phyloP scores from a whole-genome alignment of 78 protist species.

The Polysphondylium violaceum region DNA sequence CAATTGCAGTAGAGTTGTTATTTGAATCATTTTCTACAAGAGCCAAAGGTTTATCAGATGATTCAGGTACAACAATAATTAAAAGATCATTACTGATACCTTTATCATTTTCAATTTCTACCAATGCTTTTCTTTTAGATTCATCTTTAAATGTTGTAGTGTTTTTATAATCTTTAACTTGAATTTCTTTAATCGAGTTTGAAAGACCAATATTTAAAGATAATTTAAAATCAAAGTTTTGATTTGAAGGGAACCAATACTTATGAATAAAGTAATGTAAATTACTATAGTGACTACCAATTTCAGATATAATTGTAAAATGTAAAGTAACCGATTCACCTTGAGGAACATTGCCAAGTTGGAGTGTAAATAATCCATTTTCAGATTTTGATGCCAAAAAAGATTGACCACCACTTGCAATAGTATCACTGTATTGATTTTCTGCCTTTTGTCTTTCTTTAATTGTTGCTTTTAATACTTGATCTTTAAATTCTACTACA shows the following conservation, averaged over 20 bases:
- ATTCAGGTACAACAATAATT: not conserved
- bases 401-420: conserved; percentile 66
- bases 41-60: not conserved
- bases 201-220: not conserved
- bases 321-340: conserved; percentile 4
- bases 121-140: not conserved
- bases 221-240: not conserved
- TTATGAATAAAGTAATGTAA: conserved; percentile 30
- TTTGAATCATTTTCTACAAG: not conserved
- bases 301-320: conserved; percentile 82
- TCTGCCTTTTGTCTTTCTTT: conserved; percentile 36
- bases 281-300: conserved; percentile 19
- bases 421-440: conserved; percentile 13
- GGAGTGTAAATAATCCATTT: not conserved
- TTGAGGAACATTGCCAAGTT: conserved; percentile 90
- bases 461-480: conserved; percentile 12
- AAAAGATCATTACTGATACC: not conserved
- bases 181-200: not conserved
- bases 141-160: not conserved
- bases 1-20: conserved; percentile 3
- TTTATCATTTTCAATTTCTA: no score
- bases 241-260: not conserved
- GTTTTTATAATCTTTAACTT: not conserved
- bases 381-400: conserved; percentile 19
- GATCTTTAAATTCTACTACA: conserved; percentile 13